Evolutionary conservation across 2,329 filamentous ascomycete genomes (phyloP), one percentile per base, ranked within the genome.

Genomic region (Atkinsonella hypoxylon): DNA sequence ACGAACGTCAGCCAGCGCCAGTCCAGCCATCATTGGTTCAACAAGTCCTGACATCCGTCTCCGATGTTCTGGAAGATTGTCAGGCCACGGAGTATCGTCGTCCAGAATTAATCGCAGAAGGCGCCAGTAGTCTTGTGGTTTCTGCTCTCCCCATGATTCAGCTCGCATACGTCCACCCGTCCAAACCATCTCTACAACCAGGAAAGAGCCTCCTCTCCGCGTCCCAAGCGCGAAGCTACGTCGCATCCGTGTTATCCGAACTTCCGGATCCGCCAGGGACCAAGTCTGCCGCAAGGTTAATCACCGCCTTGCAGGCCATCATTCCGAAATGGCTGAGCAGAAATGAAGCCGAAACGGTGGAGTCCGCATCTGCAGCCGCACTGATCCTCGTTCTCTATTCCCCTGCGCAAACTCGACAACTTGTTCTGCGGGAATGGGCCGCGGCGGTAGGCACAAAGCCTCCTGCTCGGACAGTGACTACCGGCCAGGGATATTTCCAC

Each of bases 41-140:
- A 2, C 51, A 72, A 10, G 59, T 63, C 8, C 48, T 69, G 12
- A 15, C 47, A 41, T 54, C 57, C 20, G 52, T 64, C 4, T 59
- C 61, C 51, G 31, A 54, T 0, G 69, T 77, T 7, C 59, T 81
- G 12, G 57, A 64, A 20, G 67, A 72, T 45, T 66, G 70, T 43
- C 63, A 66, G 43, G 59, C 61, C 0, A 71, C 67, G 0, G 68
- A 68, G 2, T 77, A 75, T 55, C 72, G 84, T 17, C 77, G 78
- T 22, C 81, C 79, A 0, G 83, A 87, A 51, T 70, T 86, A 20
- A 72, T 85, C 4, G 78, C 79, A 26, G 81, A 85, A 57, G 78
- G 80, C 0, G 72, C 74, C 13, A 76, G 79, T 56, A 70, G 69
- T n/a, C 69, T 87, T 1, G 69, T 84, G 11, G 69, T 77, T 7